Evolutionary conservation across 1,284 basidiomycete genomes (phyloP), one percentile per base, ranked within the genome.

Genomic region (Heterobasidion irregulare): DNA sequence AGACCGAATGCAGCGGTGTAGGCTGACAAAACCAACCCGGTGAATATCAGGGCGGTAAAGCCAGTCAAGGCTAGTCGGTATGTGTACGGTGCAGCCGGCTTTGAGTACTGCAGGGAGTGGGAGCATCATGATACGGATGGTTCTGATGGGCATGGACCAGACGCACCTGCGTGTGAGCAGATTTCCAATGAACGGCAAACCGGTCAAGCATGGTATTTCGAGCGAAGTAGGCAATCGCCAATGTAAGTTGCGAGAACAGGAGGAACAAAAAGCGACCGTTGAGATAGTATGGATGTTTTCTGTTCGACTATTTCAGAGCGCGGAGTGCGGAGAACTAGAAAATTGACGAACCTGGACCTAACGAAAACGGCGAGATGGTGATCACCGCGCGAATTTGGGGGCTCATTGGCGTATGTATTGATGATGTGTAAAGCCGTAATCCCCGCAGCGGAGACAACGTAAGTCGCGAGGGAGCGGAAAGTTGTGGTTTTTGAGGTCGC

Each of bases 221-320:
- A 16, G 82, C 61, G 2, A 74, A 65, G 57, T 78, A 86, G 2
- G 72, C 69, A 8, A 68, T 50, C 0, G 79, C 77, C 2, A 76
- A 61, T 45, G 68, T 68, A 1, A 75, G 12, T 61, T 88, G 85
- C 0, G 80, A 74, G 38, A 78, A 60, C 16, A 82, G 50, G 2
- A 87, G 63, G 63, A 84, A 86, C 15, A 87, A 58, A 4, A 84
- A 68, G 16, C 79, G 77, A 0, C 83, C 83, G 55, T 86, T 86
- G 45, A 89, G 70, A 64, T 86, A 83, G 61, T 80, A 78, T 1
- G 84, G 83, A 59, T 88, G 83, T 65, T 84, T 86, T 63, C 86
- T 88, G 13, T 26, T 54, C 8, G 44, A 16, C 8, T 36, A 41
- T 19, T 18, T 41, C 16, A 13, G 18, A 33, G 9, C 12, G 10